Evolutionary conservation across 345 rosid genomes (phyloP), one percentile per base, ranked within the genome.

Genomic region (Arabidopsis arenosa): DNA sequence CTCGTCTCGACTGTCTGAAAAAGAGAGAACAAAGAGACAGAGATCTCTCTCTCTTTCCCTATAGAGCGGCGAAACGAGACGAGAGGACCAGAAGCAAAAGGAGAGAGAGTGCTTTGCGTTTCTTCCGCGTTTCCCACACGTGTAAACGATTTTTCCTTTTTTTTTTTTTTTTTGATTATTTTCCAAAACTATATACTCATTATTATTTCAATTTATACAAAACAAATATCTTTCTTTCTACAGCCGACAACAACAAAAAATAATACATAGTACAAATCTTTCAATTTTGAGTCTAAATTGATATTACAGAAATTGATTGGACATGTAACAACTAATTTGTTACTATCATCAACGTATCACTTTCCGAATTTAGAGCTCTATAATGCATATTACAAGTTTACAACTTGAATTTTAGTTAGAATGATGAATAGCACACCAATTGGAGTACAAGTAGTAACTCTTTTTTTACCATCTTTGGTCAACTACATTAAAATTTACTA

Each of bases 101-200:
- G 61, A 53, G 55, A 28, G 61, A 53, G 55, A 28, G 69, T 43
- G 73, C 77, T 72, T 65, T 53, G 58, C 73, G 73, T 66, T 71
- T 66, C 77, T 4, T 72, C 67, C 73, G 73, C 49, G 68, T 78
- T 59, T 72, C 55, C 58, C 48, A 57, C 56, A 68, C 73, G 77
- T 66, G 23, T 70, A 11, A 17, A 44, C 51, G 41, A 55, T 62
- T 8, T 70, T 62, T 51, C 17, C 7, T 40, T 55, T 40, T 55
- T 45, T 32, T 44, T 1, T n/a, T n/a, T n/a, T 4, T 7, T 40
- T 17, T 26, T 45, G 6, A 32, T 44, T 26, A 36, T 48, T 11
- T 49, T 11, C 44, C 11, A n/a, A 23, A 40, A 40, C 44, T 40
- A 40, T 40, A 3, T 9, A 9, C 23, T 21, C 1, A 21, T 21